Evolutionary conservation across 352 stramenopile genomes (phyloP), one percentile per base, ranked within the genome.

Genomic region (Phytophthora ramorum): DNA sequence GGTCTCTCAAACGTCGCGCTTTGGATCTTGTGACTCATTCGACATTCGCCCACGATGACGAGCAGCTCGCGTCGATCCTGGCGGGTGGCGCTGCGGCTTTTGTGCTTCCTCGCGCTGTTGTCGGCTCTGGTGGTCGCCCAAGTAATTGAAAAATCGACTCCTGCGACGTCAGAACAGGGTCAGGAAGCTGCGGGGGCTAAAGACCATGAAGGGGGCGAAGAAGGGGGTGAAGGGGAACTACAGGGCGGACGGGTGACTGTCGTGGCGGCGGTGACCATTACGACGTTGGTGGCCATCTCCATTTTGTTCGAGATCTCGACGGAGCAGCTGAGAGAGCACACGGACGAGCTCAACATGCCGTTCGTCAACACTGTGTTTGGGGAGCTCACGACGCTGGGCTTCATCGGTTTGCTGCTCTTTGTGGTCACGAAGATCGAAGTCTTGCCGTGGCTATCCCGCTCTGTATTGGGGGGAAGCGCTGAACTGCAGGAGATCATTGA

Each of bases 401-500:
- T 92, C 71, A 89, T 89, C 54, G 78, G 78, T 14, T 60, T 87
- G 40, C 22, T 89, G 55, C 76, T 88, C 9, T 89, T 88, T 57
- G 69, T 89, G 22, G 66, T 88, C 37, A 88, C 85, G 24, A 89
- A 91, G 69, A 75, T 90, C 20, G 65, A 90, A 17, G 63, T 90
- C 32, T 40, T 92, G 24, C 65, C 79, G 34, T 69, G 58, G 40
- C 30, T 91, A 48, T 91, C 81, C 9, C 53, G 58, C 13, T 50
- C 50, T 40, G 79, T 79, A 37, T 41, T 89, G 34, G 80, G 77
- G 46, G 71, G 76, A 10, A 63, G 63, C 3, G 62, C 71, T 3
- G 73, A 91, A 63, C 66, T 93, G 12, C 80, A 88, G 41, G 84
- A 91, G 67, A 90, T 83, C 47, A 87, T 93, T 51, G 84, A 93